Evolutionary conservation across 2,329 filamentous ascomycete species (phyloP), one percentile per base, ranked within the genome.

Genomic region (Tolypocladium paradoxum): DNA sequence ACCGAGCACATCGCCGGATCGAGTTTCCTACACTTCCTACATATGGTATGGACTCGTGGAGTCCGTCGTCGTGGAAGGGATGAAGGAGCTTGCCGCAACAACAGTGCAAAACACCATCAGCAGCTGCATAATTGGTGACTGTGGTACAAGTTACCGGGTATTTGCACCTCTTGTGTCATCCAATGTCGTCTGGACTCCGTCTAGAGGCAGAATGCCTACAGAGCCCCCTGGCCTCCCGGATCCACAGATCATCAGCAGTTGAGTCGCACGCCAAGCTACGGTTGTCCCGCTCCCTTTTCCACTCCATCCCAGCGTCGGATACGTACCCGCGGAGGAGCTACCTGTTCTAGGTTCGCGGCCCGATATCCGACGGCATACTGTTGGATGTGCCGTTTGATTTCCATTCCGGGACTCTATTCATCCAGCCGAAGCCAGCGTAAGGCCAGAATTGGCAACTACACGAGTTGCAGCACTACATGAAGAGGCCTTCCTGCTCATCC

Each of bases 31-130:
- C 4, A n/a, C n/a, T n/a, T n/a, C n/a, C n/a, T n/a, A n/a, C n/a
- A n/a, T n/a, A n/a, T n/a, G n/a, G n/a, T 1, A 11, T 12, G n/a
- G 4, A 20, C n/a, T 4, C 2, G 3, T 12, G n/a, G 4, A 9
- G n/a, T 22, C 8, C 0, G 18, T 12, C 4, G 4, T 24, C 12
- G 20, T 24, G 11, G 20, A 24, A 40, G 37, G 20, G 5, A 20
- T 22, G 9, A 11, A 24, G 2, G 12, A 7, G 22, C 14, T 3
- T 6, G 5, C 22, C 6, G 14, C 24, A 18, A 29, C 40, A 8
- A 5, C 38, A 11, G 38, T 6, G 14, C 5, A 27, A 18, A 16
- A 6, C 5, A 7, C 1, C 11, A 40, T 20, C 7, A 9, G 12
- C 37, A 43, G 24, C n/a, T n/a, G n/a, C n/a, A n/a, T n/a, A n/a